These are phyloP conservation scores for Cryphonectria parasitica DNA, from an alignment of 2,329 filamentous ascomycete genomes.

Conservation along the genomic window DNA sequence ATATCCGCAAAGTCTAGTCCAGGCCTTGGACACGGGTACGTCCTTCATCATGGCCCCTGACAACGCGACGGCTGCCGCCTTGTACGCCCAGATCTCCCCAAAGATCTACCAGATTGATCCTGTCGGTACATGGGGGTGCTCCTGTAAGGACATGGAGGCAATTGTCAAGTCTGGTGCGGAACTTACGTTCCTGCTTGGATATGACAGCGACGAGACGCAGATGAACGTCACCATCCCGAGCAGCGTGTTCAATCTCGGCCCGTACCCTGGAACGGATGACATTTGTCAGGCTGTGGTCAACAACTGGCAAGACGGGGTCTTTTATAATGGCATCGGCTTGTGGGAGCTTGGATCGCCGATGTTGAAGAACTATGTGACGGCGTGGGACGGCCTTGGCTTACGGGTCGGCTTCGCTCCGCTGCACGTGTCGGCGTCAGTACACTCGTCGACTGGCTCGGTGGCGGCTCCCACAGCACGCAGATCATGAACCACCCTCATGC, in stretches of 20 bases:
- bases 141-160: slow-evolving; percentile 35
- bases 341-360: slow-evolving; percentile 40
- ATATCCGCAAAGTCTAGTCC: slow-evolving; percentile 25
- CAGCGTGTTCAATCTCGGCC: slow-evolving; percentile 38
- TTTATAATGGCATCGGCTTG: slow-evolving; percentile 19
- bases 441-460: neutral
- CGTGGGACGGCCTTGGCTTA: slow-evolving; percentile 38
- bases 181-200: slow-evolving; percentile 37
- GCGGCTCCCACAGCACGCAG: neutral
- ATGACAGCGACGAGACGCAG: slow-evolving; percentile 23
- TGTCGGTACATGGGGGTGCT: slow-evolving; percentile 39
- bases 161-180: slow-evolving; percentile 30
- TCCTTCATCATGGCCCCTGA: slow-evolving; percentile 38
- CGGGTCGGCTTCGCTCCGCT: slow-evolving; percentile 34
- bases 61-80: slow-evolving; percentile 33
- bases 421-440: neutral
- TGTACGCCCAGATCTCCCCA: slow-evolving; percentile 38
- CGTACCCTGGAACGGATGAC: slow-evolving; percentile 33
- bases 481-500: neutral
- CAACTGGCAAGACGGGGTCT: slow-evolving; percentile 25
- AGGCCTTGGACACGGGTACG: slow-evolving; percentile 38
- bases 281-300: slow-evolving; percentile 39
- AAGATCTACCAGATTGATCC: slow-evolving; percentile 38
- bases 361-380: slow-evolving; percentile 41
- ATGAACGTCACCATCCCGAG: slow-evolving; percentile 37